phyloP scores from a whole-genome alignment of 768 basidiomycete genomes.

The Erythrobasidium yunnanense region DNA sequence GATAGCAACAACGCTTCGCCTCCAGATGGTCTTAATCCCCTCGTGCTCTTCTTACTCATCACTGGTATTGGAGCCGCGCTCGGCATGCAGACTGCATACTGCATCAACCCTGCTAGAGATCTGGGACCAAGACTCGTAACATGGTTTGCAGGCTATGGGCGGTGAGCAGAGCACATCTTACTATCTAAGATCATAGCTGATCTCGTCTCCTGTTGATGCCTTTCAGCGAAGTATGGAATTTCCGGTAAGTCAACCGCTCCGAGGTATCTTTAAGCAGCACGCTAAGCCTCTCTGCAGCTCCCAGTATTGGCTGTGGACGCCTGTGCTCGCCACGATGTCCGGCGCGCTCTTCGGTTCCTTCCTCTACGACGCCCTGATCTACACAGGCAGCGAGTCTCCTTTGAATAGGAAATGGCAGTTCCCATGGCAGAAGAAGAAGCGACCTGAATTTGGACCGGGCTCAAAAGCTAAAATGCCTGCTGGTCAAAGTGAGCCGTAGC shows the following conservation, averaged over 20 bases:
- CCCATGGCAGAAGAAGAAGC: constrained; percentile 15
- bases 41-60: constrained; percentile 27
- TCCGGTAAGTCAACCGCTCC: too few species aligned
- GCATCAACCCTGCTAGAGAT: constrained; percentile 26
- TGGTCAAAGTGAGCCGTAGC: constrained; percentile 7
- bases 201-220: too few species aligned
- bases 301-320: constrained; percentile 1
- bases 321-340: constrained; percentile 11
- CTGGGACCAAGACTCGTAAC: constrained; percentile 8
- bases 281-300: too few species aligned
- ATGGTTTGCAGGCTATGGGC: neutral
- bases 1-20: constrained; percentile 12
- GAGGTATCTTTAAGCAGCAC: neutral
- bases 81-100: constrained; percentile 27
- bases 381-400: constrained; percentile 18
- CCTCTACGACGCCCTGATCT: constrained; percentile 24
- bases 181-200: neutral
- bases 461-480: constrained; percentile 16
- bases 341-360: constrained; percentile 23
- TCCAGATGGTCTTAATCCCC: constrained; percentile 27
- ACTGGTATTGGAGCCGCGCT: constrained; percentile 26
- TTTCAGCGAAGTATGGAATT: too few species aligned
- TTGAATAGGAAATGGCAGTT: constrained; percentile 19
- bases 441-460: constrained; percentile 10
- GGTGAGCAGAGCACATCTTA: neutral